Evolutionary conservation across 768 basidiomycete species (phyloP), one percentile per base, ranked within the genome.

Genomic region (Mycena haematopus): DNA sequence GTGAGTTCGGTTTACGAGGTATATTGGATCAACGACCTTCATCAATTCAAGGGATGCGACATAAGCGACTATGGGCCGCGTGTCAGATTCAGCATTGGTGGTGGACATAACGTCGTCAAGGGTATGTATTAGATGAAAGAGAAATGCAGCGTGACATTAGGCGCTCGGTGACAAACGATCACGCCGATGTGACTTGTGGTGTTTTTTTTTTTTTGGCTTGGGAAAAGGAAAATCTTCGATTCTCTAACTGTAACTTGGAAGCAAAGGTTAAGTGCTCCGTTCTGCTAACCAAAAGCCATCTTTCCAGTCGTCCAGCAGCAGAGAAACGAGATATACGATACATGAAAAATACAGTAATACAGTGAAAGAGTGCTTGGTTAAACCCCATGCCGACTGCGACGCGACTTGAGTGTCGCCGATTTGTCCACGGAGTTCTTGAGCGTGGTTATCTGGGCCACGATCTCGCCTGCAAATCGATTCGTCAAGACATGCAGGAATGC

Each of bases 371-470:
- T 6, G 27, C 78, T 67, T 86, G 83, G 52, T 86, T 31, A 86
- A 14, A 72, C 78, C 27, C 82, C 83, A 53, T 86, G 86, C 65
- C 84, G 83, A 77, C 87, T 91, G 68, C 90, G 77, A 11, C 86
- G 80, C 67, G 85, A 83, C 85, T 84, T 85, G 4, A 88, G 72
- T 6, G 89, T 91, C n/a, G 83, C 83, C 19, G 87, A 83, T 15
- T 89, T 79, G 57, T 90, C 73, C 1, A 82, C 81, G 7, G 82
- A 63, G 55, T 45, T 70, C 72, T 89, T 92, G 58, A 94, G 76
- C 45, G 79, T 77, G 64, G 83, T 85, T 65, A 93, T 86, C 6
- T 83, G 87, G 67, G 89, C 85, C 52, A 93, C 92, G 61, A 94
- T 93, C 71, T 94, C 92, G 65, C 80, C 89, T 91, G 52, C 24